Conservation (phyloP, 306 rosid species). For the Argentina anserina region DNA sequence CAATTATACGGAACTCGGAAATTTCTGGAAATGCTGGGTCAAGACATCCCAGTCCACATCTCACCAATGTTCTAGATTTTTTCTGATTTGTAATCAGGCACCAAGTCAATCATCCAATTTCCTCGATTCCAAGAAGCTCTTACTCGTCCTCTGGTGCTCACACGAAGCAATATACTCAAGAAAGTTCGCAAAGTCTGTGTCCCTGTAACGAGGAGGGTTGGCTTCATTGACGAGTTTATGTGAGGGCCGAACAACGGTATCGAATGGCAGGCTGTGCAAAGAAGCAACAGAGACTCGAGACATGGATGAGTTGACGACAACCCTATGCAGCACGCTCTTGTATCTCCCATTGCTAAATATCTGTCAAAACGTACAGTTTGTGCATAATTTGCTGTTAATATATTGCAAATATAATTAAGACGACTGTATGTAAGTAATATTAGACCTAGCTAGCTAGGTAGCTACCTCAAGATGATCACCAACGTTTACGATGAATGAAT, state of each 20-base stretch:
- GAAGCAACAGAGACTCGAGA: conserved; percentile 30
- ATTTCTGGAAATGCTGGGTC: no score
- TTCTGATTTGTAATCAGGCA: not conserved
- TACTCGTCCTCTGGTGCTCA: conserved; percentile 1
- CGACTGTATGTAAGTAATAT: not conserved
- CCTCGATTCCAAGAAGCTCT: conserved; percentile 27
- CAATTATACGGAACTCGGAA: no score
- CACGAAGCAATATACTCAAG: conserved; percentile 20
- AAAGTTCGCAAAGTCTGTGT: conserved; percentile 21
- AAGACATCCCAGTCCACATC: no score
- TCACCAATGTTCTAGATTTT: no score
- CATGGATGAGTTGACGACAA: conserved; percentile 15
- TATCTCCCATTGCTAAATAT: conserved; percentile 30
- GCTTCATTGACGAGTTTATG: conserved; percentile 19
- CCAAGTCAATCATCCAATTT: not conserved
- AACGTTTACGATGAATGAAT: conserved; percentile 28
- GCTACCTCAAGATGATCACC: conserved; percentile 35
- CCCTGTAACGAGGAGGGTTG: conserved; percentile 30
- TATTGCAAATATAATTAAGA: no score
- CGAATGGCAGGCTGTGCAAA: conserved; percentile 24
- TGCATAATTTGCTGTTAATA: not conserved
- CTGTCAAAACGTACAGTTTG: conserved; percentile 10
- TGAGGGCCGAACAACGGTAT: conserved; percentile 13
- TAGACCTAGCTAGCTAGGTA: not conserved
- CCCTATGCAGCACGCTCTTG: conserved; percentile 34